A percentile compares a stretch with the other conserved stretches of the same genome.
Conservation (phyloP, 1,139 yeast genomes). For the Taphrina betulina region DNA sequence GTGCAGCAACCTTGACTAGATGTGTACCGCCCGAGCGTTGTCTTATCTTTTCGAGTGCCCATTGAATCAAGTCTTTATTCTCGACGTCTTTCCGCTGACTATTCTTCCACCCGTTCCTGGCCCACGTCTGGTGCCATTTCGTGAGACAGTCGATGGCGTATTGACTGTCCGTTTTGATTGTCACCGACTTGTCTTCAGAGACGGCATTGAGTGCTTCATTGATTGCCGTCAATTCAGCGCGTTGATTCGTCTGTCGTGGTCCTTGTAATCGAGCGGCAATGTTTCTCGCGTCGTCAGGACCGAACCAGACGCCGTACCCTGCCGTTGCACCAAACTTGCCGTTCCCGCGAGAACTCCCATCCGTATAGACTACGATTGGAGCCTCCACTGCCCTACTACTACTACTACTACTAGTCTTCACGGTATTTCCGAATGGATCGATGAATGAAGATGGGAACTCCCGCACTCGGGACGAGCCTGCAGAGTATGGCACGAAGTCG, state of each 20-base stretch:
- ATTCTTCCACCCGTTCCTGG: conserved; percentile 54
- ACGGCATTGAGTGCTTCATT: conserved; percentile 54
- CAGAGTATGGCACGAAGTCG: too few relatives aligned
- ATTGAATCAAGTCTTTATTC: conserved; percentile 54
- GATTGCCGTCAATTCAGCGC: conserved; percentile 76
- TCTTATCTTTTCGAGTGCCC: conserved; percentile 45
- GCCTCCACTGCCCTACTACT: background rate
- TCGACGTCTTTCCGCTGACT: conserved; percentile 51
- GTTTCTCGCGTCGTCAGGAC: conserved; percentile 56
- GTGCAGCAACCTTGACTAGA: conserved; percentile 69
- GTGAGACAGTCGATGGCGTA: conserved; percentile 53
- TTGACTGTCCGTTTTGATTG: conserved; percentile 58
- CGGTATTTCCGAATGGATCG: too few relatives aligned
- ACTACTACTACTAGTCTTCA: background rate
- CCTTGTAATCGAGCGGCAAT: conserved; percentile 52
- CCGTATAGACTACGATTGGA: conserved; percentile 54
- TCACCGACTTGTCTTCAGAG: conserved; percentile 39
- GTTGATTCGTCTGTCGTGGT: conserved; percentile 66
- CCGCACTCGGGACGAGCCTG: background rate
- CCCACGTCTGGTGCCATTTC: conserved; percentile 58
- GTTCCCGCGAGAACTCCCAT: conserved; percentile 66
- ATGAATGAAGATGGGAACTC: background rate
- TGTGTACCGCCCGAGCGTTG: conserved; percentile 43
- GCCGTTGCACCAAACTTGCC: conserved; percentile 52
- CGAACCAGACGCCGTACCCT: conserved; percentile 77